Evolutionary conservation across 2,329 filamentous ascomycete species (phyloP), one percentile per base, ranked within the genome.

Genomic region (Clarireedia paspali): DNA sequence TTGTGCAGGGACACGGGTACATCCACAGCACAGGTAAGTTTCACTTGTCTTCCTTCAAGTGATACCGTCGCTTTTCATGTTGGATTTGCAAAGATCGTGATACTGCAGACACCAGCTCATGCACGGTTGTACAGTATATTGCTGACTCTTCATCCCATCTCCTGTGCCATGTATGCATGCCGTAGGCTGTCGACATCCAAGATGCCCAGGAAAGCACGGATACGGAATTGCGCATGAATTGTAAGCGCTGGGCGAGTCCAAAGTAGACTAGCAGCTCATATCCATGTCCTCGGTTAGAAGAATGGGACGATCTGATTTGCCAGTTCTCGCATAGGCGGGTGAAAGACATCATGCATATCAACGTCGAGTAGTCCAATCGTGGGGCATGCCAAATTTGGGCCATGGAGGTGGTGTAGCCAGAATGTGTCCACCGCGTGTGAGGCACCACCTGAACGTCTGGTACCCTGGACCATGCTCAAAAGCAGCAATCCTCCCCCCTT

Each of bases 361-460:
- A 48, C 38, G 42, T 48, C 30, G 30, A 47, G 14, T 20, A 40
- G 23, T 53, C 60, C 59, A 62, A 63, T 63, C 50, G 58, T 39
- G 47, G 27, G 38, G 38, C 53, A 52, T 57, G 54, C 62, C 62
- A 64, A 57, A 61, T 64, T 60, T 61, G 58, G 62, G 62, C 47
- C 61, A 55, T 58, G 34, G 9, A 48, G 34, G 38, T 39, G 51
- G 40, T 47, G 14, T 26, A 44, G 30, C 47, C 40, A 47, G 34
- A 38, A 4, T 5, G 6, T 26, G 9, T 47, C 36, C 20, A 34
- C 27, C 46, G 38, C 20, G 51, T 47, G 34, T 20, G 42, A 26
- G 27, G 24, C n/a, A 12, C 23, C 34, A 26, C 47, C 40, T 53
- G 38, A 20, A n/a, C 46, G 20, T 48, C 38, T 24, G 6, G 30